Conservation (phyloP, 495 filamentous ascomycete genomes). For the Talaromyces ruber region DNA sequence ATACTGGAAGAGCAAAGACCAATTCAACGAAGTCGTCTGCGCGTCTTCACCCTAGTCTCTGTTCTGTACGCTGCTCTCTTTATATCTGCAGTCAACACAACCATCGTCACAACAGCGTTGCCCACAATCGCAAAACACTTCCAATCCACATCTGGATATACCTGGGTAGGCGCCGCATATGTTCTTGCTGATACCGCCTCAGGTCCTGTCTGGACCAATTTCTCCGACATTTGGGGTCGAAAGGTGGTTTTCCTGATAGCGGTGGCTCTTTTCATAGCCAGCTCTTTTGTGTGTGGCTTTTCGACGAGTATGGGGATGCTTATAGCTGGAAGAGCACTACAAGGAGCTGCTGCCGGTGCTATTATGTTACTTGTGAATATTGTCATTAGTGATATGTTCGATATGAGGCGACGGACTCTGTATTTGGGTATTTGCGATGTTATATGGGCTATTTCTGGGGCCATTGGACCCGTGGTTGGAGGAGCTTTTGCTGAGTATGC, state of each 20-base stretch:
- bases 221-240: slow-evolving; percentile 69
- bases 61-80: slow-evolving; percentile 20
- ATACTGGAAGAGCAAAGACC: no score
- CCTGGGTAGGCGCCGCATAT: slow-evolving; percentile 47
- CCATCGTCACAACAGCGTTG: slow-evolving; percentile 45
- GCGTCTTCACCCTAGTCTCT: background rate
- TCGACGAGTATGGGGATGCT: slow-evolving; percentile 56
- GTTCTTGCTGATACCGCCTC: slow-evolving; percentile 19
- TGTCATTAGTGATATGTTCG: slow-evolving; percentile 64
- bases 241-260: slow-evolving; percentile 61
- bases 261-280: slow-evolving; percentile 56
- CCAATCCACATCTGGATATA: slow-evolving; percentile 38
- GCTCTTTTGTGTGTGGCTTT: slow-evolving; percentile 52
- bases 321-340: slow-evolving; percentile 58
- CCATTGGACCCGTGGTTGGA: slow-evolving; percentile 57
- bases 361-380: slow-evolving; percentile 64
- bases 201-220: slow-evolving; percentile 47
- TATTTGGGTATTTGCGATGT: slow-evolving; percentile 44
- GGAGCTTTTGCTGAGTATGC: slow-evolving; percentile 48
- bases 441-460: slow-evolving; percentile 57
- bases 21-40: background rate
- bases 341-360: slow-evolving; percentile 65
- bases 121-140: slow-evolving; percentile 40
- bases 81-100: slow-evolving; percentile 45
- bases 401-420: slow-evolving; percentile 40